phyloP scores from a whole-genome alignment of 1,284 basidiomycete genomes.

The Salmacisia buchloeana region DNA sequence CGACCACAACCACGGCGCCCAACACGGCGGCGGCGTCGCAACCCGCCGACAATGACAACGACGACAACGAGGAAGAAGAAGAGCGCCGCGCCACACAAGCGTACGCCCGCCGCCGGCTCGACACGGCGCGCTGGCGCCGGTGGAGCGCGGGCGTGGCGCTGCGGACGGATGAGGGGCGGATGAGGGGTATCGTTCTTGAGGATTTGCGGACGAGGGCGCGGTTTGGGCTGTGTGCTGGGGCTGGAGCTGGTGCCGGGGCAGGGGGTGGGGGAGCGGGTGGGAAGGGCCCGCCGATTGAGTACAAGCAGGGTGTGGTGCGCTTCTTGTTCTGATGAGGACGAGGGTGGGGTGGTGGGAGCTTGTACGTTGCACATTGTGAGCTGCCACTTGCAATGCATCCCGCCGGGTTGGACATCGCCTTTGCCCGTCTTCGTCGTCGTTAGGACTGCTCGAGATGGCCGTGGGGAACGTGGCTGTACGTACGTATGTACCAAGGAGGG shows the following conservation, averaged over 20 bases:
- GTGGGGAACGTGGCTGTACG: too few species aligned
- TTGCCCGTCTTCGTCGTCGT: too few species aligned
- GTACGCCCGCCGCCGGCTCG: background rate
- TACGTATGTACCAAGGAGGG: too few species aligned
- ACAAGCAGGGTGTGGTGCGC: constrained; percentile 5
- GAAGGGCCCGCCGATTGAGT: background rate
- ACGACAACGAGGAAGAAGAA: background rate
- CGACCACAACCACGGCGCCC: too few species aligned
- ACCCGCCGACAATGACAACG: background rate
- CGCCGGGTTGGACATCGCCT: too few species aligned
- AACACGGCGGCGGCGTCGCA: background rate
- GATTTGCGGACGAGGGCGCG: background rate
- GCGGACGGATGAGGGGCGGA: constrained; percentile 2
- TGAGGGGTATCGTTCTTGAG: constrained; percentile 2
- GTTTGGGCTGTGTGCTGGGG: too few species aligned
- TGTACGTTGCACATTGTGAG: background rate
- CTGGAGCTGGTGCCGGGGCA: too few species aligned
- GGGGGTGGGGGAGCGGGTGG: too few species aligned
- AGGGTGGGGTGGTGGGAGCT: background rate
- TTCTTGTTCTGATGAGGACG: constrained; percentile 1
- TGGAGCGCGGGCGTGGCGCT: background rate
- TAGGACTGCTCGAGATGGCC: too few species aligned
- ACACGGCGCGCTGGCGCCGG: background rate
- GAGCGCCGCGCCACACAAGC: background rate
- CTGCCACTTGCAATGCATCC: too few species aligned